phyloP scores from a whole-genome alignment of 352 stramenopile genomes.

The Thraustotheca clavata region DNA sequence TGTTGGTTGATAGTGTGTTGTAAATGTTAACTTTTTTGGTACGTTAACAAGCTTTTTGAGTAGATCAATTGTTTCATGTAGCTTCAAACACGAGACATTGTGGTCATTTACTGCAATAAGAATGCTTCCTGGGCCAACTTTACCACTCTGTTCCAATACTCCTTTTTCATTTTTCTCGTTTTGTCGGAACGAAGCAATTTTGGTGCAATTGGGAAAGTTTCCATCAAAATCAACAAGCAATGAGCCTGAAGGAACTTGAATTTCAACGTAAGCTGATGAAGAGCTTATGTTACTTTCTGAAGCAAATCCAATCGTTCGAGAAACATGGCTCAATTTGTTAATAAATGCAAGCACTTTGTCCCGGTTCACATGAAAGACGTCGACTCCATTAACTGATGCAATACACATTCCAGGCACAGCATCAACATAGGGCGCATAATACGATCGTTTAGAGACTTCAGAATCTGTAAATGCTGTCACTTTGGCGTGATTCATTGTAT shows the following conservation, averaged over 20 bases:
- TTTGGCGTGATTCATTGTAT: slow-evolving; percentile 25
- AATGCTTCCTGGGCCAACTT: slow-evolving; percentile 29
- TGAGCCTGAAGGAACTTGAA: slow-evolving; percentile 29
- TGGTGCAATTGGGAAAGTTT: slow-evolving; percentile 23
- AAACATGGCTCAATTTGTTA: slow-evolving; percentile 31
- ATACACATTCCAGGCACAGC: slow-evolving; percentile 48
- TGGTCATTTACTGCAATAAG: slow-evolving; percentile 43
- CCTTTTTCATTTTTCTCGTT: slow-evolving; percentile 27
- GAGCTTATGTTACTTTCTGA: slow-evolving; percentile 33
- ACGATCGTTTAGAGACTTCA: slow-evolving; percentile 29
- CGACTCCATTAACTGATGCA: slow-evolving; percentile 52
- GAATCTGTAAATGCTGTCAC: slow-evolving; percentile 39
- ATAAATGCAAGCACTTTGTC: slow-evolving; percentile 34
- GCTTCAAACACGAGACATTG: slow-evolving; percentile 41
- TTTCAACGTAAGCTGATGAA: too few relatives aligned
- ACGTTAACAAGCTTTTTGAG: slow-evolving; percentile 38
- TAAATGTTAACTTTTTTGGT: slow-evolving; percentile 31
- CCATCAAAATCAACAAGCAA: slow-evolving; percentile 44
- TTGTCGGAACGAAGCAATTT: slow-evolving; percentile 37
- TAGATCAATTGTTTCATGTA: slow-evolving; percentile 31
- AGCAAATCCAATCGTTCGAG: slow-evolving; percentile 38
- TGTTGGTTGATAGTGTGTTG: slow-evolving; percentile 16
- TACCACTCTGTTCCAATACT: slow-evolving; percentile 29
- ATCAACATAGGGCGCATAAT: slow-evolving; percentile 29
- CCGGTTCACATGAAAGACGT: slow-evolving; percentile 32